Evolutionary conservation across 1,139 yeast species (phyloP).

Genomic region (Scheffersomyces illinoinensis): DNA sequence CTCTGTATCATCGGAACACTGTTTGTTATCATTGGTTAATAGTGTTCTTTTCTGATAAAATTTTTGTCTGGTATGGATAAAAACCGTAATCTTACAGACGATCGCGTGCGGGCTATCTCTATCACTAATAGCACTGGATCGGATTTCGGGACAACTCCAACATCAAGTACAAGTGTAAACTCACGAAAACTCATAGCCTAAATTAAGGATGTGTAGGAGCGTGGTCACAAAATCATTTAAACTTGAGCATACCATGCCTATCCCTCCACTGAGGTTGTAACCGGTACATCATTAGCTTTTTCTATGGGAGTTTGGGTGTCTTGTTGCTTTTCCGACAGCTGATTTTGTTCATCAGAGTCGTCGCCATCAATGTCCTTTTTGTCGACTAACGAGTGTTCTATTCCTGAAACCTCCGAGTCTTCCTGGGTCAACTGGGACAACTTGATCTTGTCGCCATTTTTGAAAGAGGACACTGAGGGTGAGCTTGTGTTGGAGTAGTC

Average conservation of each 20-base stretch:
- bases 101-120: neutral
- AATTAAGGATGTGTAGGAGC: neutral
- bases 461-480: neutral
- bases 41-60: neutral
- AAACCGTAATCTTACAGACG: neutral
- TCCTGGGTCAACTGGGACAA: conserved; percentile 17
- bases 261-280: conserved; percentile 6
- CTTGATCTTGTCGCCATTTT: conserved; percentile 6
- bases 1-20: conserved; percentile 1
- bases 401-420: conserved; percentile 35
- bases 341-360: conserved; percentile 9
- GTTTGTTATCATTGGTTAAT: neutral
- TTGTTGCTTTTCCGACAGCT: neutral
- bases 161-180: neutral
- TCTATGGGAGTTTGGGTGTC: conserved; percentile 1
- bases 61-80: neutral
- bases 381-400: conserved; percentile 13
- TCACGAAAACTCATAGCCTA: too few relatives aligned
- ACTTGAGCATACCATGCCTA: neutral
- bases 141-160: neutral
- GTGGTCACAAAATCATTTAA: too few relatives aligned
- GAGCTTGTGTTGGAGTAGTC: neutral
- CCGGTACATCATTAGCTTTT: conserved; percentile 7
- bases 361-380: conserved; percentile 8
- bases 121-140: neutral